Conservation (phyloP, 1,139 yeast genomes). For the Groenewaldozyma sp. region DNA sequence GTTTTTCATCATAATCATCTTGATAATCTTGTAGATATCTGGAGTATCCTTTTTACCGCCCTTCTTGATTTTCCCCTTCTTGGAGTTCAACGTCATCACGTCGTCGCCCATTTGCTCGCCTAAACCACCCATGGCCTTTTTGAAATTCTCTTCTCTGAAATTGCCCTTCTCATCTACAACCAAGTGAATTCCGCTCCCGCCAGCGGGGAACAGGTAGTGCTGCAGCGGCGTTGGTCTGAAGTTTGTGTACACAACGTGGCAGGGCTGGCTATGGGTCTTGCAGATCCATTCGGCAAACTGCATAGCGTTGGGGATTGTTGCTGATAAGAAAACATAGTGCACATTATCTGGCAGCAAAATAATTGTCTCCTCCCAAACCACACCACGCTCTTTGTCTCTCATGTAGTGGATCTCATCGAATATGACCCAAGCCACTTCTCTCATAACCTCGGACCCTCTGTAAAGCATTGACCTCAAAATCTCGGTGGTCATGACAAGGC, state of each 20-base stretch:
- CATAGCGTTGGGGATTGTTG: constrained; percentile 97
- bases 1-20: constrained; percentile 93
- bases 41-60: constrained; percentile 68
- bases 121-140: constrained; percentile 94
- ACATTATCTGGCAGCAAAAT: constrained; percentile 93
- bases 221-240: constrained; percentile 98
- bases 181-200: constrained; percentile 93
- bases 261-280: constrained; percentile 88
- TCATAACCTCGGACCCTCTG: constrained; percentile 87
- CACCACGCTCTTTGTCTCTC: constrained; percentile 95
- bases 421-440: constrained; percentile 95
- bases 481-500: constrained; percentile 97
- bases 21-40: constrained; percentile 92
- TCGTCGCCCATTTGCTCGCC: constrained; percentile 80
- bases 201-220: constrained; percentile 93
- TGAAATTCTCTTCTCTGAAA: constrained; percentile 95
- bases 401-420: constrained; percentile 96
- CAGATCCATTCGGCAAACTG: constrained; percentile 99
- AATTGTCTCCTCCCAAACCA: constrained; percentile 98
- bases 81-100: constrained; percentile 43
- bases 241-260: constrained; percentile 97
- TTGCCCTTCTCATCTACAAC: constrained; percentile 97
- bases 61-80: constrained; percentile 77
- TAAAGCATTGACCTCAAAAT: constrained; percentile 87
- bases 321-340: constrained; percentile 48